Conservation (phyloP, 2,329 filamentous ascomycete genomes). For the Emmonsiellopsis sp. region DNA sequence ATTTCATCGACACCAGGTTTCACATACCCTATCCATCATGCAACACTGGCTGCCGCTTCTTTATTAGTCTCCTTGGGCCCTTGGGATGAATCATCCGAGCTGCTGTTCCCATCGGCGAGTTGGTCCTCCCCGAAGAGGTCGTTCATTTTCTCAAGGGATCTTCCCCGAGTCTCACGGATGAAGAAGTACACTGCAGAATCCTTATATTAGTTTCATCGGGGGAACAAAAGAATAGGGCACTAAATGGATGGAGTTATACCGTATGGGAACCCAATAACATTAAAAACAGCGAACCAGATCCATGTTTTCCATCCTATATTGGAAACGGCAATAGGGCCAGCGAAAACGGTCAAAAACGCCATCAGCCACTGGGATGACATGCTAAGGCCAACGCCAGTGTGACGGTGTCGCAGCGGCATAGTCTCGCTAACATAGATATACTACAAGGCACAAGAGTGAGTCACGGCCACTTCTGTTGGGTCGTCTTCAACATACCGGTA, state of each 20-base stretch:
- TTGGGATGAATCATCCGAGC: background rate
- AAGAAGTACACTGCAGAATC: conserved; percentile 18
- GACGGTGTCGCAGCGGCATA: conserved; percentile 26
- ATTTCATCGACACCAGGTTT: too few species aligned
- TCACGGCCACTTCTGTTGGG: background rate
- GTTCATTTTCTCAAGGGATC: conserved; percentile 22
- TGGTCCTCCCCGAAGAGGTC: conserved; percentile 9
- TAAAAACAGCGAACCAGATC: conserved; percentile 26
- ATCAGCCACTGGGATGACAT: conserved; percentile 26
- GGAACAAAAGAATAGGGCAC: background rate
- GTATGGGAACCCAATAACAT: conserved; percentile 23
- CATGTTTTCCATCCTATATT: conserved; percentile 27
- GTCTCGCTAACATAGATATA: conserved; percentile 27
- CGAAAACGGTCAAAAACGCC: conserved; percentile 28
- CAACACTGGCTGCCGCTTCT: background rate
- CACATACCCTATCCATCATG: background rate
- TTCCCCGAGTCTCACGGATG: conserved; percentile 19
- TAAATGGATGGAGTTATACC: conserved; percentile 8
- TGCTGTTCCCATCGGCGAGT: background rate
- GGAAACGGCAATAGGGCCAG: conserved; percentile 24
- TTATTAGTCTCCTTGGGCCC: background rate
- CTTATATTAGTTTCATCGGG: background rate
- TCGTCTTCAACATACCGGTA: conserved; percentile 12
- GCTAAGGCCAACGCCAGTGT: conserved; percentile 24
- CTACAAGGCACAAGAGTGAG: conserved; percentile 2